Percentiles rank a stretch among this genome's conserved stretches.
Conservation (phyloP, 352 stramenopile species). For the Paralagenidium karlingii region DNA sequence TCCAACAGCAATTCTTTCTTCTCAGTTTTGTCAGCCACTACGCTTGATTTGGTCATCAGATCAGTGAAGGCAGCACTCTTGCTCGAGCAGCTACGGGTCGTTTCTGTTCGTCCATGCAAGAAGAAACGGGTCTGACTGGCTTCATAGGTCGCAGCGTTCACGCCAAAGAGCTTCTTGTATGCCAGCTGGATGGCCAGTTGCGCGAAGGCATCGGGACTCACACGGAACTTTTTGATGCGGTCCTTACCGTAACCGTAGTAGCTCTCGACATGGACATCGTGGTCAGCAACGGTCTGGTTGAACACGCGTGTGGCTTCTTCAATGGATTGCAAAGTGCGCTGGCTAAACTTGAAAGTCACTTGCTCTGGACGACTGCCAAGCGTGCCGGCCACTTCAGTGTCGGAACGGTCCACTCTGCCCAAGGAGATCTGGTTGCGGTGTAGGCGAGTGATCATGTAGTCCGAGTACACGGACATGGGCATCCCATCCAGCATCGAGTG, state of each 20-base stretch:
- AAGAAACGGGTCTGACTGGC: conserved; percentile 90
- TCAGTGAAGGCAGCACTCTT: conserved; percentile 80
- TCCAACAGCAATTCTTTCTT: conserved; percentile 30
- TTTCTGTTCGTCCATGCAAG: conserved; percentile 91
- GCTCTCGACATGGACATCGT: conserved; percentile 78
- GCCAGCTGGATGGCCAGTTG: conserved; percentile 94
- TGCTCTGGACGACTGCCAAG: conserved; percentile 13
- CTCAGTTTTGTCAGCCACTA: conserved; percentile 10
- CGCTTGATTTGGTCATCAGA: conserved; percentile 50
- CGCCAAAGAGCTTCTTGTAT: conserved; percentile 59
- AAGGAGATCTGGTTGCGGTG: conserved; percentile 34
- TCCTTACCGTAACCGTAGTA: conserved; percentile 85
- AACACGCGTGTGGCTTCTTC: conserved; percentile 36
- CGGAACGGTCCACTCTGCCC: conserved; percentile 23
- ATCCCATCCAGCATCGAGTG: conserved; percentile 88
- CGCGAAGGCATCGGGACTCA: conserved; percentile 91
- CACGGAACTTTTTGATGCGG: conserved; percentile 83
- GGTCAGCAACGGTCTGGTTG: conserved; percentile 62
- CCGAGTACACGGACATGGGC: conserved; percentile 57
- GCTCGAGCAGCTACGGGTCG: conserved; percentile 69
- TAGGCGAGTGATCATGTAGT: conserved; percentile 47
- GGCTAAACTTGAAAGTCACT: conserved; percentile 39
- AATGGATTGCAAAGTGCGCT: conserved; percentile 30
- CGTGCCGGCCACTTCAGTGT: conserved; percentile 15
- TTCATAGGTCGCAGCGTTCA: conserved; percentile 86